phyloP scores from a whole-genome alignment of 2,329 filamentous ascomycete species.

The Trichoderma sp. region DNA sequence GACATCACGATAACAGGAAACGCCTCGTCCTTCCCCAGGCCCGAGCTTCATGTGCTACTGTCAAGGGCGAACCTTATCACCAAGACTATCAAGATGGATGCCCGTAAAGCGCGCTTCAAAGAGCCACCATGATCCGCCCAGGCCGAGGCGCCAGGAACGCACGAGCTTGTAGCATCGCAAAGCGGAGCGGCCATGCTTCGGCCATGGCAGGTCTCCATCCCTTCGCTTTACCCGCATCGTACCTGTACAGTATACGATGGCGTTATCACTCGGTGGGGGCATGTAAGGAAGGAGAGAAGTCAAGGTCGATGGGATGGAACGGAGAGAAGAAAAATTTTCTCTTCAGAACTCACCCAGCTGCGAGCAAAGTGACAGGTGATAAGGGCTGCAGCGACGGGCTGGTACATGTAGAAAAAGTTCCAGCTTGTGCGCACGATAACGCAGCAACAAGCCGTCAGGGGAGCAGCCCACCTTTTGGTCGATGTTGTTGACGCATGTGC shows the following conservation, averaged over 20 bases:
- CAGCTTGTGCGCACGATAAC: not conserved
- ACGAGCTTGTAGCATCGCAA: not conserved
- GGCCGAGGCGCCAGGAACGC: slow-evolving; percentile 7
- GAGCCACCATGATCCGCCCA: not conserved
- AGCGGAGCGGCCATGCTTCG: slow-evolving; percentile 1
- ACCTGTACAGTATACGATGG: slow-evolving; percentile 7
- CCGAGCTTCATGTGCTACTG: slow-evolving; percentile 7
- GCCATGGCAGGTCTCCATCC: not conserved
- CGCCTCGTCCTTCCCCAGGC: not conserved
- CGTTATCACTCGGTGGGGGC: slow-evolving; percentile 21
- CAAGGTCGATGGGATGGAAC: not conserved
- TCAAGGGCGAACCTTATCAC: not conserved
- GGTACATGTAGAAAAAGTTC: not conserved
- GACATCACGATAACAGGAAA: slow-evolving; percentile 2
- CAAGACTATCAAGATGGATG: not conserved
- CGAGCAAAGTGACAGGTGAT: slow-evolving; percentile 17
- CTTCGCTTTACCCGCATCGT: not conserved
- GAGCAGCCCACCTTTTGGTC: not conserved
- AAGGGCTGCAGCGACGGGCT: slow-evolving; percentile 16
- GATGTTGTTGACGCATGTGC: not conserved
- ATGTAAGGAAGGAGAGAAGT: not conserved
- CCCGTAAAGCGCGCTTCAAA: not conserved
- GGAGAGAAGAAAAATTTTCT: slow-evolving; percentile 15
- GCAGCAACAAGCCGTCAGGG: slow-evolving; percentile 9
- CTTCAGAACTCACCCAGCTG: not conserved